phyloP scores from a whole-genome alignment of 1,139 yeast species.

The Yamadazyma diddensiae region DNA sequence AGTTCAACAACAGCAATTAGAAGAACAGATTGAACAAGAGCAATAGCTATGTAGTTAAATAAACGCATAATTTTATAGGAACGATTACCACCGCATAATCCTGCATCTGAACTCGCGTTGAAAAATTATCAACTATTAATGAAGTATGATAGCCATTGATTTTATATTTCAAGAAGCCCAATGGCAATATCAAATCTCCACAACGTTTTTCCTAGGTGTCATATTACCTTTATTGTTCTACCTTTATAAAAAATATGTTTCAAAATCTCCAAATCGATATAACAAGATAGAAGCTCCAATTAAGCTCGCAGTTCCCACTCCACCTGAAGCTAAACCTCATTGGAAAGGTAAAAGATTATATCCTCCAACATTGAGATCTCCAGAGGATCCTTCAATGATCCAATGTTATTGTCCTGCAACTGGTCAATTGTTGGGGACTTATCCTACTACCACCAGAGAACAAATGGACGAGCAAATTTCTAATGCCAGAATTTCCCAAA shows the following conservation, averaged over 20 bases:
- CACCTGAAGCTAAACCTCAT: conserved; percentile 83
- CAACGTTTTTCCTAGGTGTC: conserved; percentile 44
- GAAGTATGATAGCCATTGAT: conserved; percentile 43
- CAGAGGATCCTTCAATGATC: conserved; percentile 62
- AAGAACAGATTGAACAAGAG: conserved; percentile 8
- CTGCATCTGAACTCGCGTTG: conserved; percentile 3
- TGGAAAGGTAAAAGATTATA: conserved; percentile 87
- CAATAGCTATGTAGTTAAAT: conserved; percentile 6
- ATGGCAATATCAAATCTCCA: conserved; percentile 49
- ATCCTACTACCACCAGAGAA: conserved; percentile 55
- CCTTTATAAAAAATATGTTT: conserved; percentile 36
- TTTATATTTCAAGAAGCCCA: conserved; percentile 41
- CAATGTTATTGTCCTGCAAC: conserved; percentile 96
- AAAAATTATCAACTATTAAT: conserved; percentile 1
- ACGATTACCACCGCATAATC: neutral
- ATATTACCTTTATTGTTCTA: conserved; percentile 39
- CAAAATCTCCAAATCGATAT: conserved; percentile 39
- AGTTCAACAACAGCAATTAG: conserved; percentile 13
- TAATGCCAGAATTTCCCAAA: conserved; percentile 58
- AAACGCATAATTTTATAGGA: no score
- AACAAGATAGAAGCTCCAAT: conserved; percentile 44
- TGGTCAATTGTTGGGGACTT: conserved; percentile 78
- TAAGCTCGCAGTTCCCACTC: conserved; percentile 58
- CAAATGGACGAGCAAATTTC: conserved; percentile 68
- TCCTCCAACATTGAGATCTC: conserved; percentile 50